Conservation (phyloP, 2,329 filamentous ascomycete genomes). For the Cryphonectria carpinicola region DNA sequence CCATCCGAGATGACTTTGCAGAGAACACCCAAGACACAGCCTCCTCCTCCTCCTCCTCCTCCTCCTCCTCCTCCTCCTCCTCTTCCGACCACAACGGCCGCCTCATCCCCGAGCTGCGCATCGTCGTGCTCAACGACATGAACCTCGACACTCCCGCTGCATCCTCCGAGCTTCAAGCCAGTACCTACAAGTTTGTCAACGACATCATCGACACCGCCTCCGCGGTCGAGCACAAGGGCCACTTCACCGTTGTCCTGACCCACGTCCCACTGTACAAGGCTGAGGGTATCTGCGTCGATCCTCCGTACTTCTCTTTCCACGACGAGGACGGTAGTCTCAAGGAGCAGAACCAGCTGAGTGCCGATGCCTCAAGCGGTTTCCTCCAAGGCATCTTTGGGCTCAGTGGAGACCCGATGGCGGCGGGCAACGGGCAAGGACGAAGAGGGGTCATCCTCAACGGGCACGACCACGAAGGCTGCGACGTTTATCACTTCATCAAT, state of each 20-base stretch:
- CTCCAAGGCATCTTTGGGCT: conserved; percentile 84
- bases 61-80: conserved; percentile 39
- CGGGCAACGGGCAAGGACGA: conserved; percentile 67
- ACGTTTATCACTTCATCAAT: conserved; percentile 82
- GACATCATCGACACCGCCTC: conserved; percentile 65
- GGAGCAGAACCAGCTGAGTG: conserved; percentile 89
- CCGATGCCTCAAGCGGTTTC: conserved; percentile 72
- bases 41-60: conserved; percentile 40
- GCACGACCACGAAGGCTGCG: conserved; percentile 94
- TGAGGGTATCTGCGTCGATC: conserved; percentile 80
- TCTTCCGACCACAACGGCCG: conserved; percentile 50
- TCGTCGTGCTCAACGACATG: conserved; percentile 90
- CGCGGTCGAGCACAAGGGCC: conserved; percentile 63
- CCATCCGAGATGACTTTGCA: conserved; percentile 34
- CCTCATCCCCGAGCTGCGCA: conserved; percentile 70
- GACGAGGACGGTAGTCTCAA: conserved; percentile 69
- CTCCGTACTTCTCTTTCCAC: conserved; percentile 82
- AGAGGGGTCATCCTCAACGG: conserved; percentile 84
- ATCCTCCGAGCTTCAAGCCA: conserved; percentile 67
- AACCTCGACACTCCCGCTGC: conserved; percentile 86
- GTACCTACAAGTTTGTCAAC: conserved; percentile 80
- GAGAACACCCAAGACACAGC: background rate
- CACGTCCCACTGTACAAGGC: conserved; percentile 91
- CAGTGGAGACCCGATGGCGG: conserved; percentile 62
- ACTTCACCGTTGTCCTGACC: conserved; percentile 84